Conservation (phyloP, 202 grass and related monocot genomes). For the Schoenoplectus tabernaemontani region DNA sequence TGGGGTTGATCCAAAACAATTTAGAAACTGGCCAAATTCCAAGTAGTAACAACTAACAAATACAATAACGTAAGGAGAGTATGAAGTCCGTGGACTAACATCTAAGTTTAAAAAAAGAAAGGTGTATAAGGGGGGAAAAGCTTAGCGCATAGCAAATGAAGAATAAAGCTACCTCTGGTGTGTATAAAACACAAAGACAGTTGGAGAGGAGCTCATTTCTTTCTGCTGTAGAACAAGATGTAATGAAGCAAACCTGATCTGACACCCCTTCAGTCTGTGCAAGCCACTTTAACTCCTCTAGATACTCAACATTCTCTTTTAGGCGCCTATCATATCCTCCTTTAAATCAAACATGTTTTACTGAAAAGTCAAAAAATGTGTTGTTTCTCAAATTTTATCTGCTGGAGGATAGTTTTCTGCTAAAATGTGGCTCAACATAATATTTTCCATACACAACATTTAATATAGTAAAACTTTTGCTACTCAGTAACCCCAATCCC, state of each 20-base stretch:
- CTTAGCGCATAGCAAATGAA: neutral
- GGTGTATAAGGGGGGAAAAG: neutral
- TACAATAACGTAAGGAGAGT: neutral
- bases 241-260: constrained; percentile 63
- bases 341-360: constrained; percentile 25
- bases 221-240: constrained; percentile 77
- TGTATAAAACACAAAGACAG: constrained; percentile 86
- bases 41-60: neutral
- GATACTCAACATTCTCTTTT: constrained; percentile 85
- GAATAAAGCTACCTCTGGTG: constrained; percentile 47
- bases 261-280: constrained; percentile 45
- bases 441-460: neutral
- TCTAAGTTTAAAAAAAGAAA: neutral
- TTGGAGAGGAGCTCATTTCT: constrained; percentile 84
- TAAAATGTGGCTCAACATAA: neutral
- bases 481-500: neutral
- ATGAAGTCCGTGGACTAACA: neutral
- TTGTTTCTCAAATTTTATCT: neutral
- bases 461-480: neutral
- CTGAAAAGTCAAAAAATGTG: neutral
- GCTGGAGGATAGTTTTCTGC: neutral
- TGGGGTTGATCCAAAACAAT: neutral
- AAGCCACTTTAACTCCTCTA: constrained; percentile 74
- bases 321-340: constrained; percentile 89
- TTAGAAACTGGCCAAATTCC: neutral